Conservation (phyloP, 2,329 filamentous ascomycete species). For the Aspergillus eucalypticola region DNA sequence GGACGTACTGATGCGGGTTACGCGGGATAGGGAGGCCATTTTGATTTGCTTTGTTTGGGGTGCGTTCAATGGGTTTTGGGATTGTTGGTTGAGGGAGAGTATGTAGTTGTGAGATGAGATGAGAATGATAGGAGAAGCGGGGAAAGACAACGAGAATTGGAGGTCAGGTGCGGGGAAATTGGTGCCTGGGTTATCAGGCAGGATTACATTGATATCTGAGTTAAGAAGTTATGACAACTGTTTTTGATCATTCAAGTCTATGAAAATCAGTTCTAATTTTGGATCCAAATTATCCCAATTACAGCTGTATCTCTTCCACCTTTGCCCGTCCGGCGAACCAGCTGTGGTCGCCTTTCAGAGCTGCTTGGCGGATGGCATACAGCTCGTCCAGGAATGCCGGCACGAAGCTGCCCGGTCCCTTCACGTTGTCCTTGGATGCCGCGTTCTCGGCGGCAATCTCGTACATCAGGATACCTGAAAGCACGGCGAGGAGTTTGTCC, state of each 20-base stretch:
- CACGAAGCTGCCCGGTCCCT: conserved; percentile 83
- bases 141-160: neutral
- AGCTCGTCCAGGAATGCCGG: conserved; percentile 79
- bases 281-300: neutral
- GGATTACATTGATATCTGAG: too few relatives aligned
- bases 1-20: conserved; percentile 31
- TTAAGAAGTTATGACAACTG: too few relatives aligned
- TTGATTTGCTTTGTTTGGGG: neutral
- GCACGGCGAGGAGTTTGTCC: conserved; percentile 69
- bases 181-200: neutral
- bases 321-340: conserved; percentile 41
- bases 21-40: conserved; percentile 24
- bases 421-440: conserved; percentile 60
- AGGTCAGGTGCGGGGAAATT: conserved; percentile 4
- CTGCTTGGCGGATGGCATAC: conserved; percentile 45
- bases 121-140: neutral
- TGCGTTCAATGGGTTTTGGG: neutral
- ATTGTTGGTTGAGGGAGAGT: neutral
- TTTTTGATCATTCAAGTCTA: neutral
- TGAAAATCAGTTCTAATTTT: neutral
- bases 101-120: neutral
- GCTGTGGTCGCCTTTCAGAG: conserved; percentile 33
- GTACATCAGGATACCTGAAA: conserved; percentile 74
- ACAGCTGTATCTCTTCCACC: conserved; percentile 35
- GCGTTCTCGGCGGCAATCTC: conserved; percentile 75